phyloP scores from a whole-genome alignment of 129 eudicot genomes.

The Pseudognaphalium luteoalbum region DNA sequence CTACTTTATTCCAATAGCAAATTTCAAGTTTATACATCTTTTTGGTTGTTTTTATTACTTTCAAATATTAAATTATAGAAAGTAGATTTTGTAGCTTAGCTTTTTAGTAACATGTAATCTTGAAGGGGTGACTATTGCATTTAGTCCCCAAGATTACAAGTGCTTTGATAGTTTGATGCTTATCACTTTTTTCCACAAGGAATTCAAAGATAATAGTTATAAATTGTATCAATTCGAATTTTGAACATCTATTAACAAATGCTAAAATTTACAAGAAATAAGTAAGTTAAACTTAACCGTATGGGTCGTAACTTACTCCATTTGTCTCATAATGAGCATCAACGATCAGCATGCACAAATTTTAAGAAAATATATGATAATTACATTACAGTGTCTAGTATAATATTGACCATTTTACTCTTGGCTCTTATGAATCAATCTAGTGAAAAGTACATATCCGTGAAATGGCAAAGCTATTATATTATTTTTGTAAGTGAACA shows the following conservation, averaged over 20 bases:
- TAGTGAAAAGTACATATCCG: no score
- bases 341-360: no score
- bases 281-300: neutral
- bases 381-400: no score
- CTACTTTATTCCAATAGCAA: slow-evolving; percentile 17
- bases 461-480: no score
- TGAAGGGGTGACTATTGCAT: slow-evolving; percentile 40
- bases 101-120: slow-evolving; percentile 76
- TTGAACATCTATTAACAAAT: no score
- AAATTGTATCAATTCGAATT: neutral
- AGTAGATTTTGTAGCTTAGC: slow-evolving; percentile 73
- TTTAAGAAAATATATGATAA: no score
- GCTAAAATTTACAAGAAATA: neutral
- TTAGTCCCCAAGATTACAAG: slow-evolving; percentile 48
- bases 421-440: no score
- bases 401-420: no score
- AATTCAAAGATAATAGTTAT: slow-evolving; percentile 1
- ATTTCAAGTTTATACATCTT: slow-evolving; percentile 29
- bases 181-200: slow-evolving; percentile 8
- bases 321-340: no score
- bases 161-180: slow-evolving; percentile 33
- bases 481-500: no score
- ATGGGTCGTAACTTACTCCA: no score
- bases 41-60: slow-evolving; percentile 16
- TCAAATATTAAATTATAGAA: slow-evolving; percentile 44